These are phyloP conservation scores for Friedmanniomyces simplex DNA, from an alignment of 495 filamentous ascomycete genomes.

Conservation along the genomic window DNA sequence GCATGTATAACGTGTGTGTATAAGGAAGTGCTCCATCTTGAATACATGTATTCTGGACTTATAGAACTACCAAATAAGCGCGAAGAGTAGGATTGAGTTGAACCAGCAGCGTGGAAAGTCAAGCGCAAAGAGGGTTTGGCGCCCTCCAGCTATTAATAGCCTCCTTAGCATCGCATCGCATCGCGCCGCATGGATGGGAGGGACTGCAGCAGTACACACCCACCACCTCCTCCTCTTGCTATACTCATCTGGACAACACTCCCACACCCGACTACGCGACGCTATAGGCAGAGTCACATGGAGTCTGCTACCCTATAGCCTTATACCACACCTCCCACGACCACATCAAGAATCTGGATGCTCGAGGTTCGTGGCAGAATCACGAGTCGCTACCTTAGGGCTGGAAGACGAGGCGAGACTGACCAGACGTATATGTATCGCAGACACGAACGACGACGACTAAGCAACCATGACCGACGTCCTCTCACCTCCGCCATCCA, in stretches of 20 bases:
- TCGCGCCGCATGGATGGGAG: background rate
- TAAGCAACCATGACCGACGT: conserved; percentile 21
- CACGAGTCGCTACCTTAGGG: background rate
- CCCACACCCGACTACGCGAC: no score
- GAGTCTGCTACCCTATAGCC: no score
- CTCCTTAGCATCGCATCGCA: background rate
- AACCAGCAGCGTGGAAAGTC: background rate
- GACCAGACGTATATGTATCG: background rate
- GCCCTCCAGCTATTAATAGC: background rate
- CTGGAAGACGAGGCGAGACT: no score
- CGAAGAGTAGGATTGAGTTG: no score
- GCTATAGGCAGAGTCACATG: no score
- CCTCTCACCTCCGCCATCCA: conserved; percentile 14
- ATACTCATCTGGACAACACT: no score
- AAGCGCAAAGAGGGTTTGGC: background rate
- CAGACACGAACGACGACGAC: background rate
- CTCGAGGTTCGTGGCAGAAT: background rate
- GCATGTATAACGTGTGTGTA: no score
- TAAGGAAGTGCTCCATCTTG: background rate
- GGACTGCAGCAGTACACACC: background rate
- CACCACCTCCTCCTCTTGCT: no score
- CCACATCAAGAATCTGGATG: background rate
- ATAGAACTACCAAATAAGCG: no score
- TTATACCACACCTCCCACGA: background rate
- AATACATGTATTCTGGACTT: no score